Evolutionary conservation across 805 yeast species (phyloP).

Genomic region (Saccharomycopsis sp.): DNA sequence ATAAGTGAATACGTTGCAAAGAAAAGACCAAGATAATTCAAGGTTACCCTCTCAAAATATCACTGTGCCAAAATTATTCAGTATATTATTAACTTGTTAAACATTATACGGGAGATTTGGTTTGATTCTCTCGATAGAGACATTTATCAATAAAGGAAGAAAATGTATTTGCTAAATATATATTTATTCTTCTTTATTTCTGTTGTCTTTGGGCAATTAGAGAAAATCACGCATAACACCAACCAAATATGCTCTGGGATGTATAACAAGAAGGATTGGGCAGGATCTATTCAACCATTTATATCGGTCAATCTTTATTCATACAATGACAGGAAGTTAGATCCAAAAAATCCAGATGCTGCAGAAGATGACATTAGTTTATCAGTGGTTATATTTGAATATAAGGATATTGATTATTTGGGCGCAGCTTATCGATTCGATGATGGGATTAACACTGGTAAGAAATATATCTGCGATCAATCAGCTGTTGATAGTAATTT

Average conservation of each 20-base stretch:
- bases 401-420: slow-evolving; percentile 61
- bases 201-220: slow-evolving; percentile 39
- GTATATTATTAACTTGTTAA: too few species aligned
- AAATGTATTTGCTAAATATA: too few species aligned
- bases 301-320: slow-evolving; percentile 41
- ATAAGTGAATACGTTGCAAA: too few species aligned
- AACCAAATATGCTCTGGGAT: slow-evolving; percentile 83
- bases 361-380: slow-evolving; percentile 37
- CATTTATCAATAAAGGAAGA: too few species aligned
- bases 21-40: too few species aligned
- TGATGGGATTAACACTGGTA: slow-evolving; percentile 16
- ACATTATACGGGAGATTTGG: too few species aligned
- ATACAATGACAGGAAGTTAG: slow-evolving; percentile 23
- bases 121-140: too few species aligned
- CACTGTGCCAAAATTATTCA: too few species aligned
- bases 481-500: slow-evolving; percentile 46
- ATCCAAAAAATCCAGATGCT: slow-evolving; percentile 26
- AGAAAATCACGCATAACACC: slow-evolving; percentile 40
- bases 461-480: slow-evolving; percentile 70
- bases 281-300: slow-evolving; percentile 65
- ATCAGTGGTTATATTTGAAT: slow-evolving; percentile 75
- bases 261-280: slow-evolving; percentile 82
- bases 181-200: slow-evolving; percentile 23
- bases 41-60: too few species aligned
- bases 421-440: slow-evolving; percentile 43